Evolutionary conservation across 805 yeast species (phyloP).

Genomic region (Naumovozyma baii): DNA sequence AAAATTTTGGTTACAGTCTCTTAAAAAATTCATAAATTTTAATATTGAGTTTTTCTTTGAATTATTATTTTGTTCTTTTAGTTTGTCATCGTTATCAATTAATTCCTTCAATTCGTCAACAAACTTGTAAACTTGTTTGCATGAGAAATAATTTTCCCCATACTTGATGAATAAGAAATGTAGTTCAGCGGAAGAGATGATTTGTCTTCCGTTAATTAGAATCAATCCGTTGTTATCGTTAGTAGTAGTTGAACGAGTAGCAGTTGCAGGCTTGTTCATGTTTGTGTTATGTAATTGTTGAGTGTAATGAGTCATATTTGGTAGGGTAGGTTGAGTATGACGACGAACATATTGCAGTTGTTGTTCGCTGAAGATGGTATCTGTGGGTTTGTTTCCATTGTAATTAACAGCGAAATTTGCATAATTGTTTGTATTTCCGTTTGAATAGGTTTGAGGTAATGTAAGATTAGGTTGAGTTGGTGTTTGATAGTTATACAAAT

Average conservation of each 20-base stretch:
- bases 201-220: slow-evolving; percentile 43
- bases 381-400: no score
- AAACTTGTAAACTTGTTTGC: slow-evolving; percentile 32
- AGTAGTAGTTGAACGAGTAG: neutral
- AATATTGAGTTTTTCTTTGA: slow-evolving; percentile 11
- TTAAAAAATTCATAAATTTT: slow-evolving; percentile 31
- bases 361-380: no score
- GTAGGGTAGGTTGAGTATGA: slow-evolving; percentile 2
- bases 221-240: slow-evolving; percentile 40
- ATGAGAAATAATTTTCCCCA: slow-evolving; percentile 49
- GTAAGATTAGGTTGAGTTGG: no score
- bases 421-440: no score
- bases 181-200: slow-evolving; percentile 51
- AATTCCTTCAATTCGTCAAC: slow-evolving; percentile 29
- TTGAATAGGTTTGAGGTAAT: no score
- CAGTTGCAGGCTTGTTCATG: neutral
- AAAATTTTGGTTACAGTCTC: slow-evolving; percentile 35
- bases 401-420: no score
- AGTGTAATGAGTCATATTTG: neutral
- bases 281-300: neutral
- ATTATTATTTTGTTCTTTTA: slow-evolving; percentile 4
- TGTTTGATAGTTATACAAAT: no score
- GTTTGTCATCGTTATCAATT: slow-evolving; percentile 4
- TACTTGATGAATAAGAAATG: slow-evolving; percentile 37
- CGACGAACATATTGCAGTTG: slow-evolving; percentile 1